phyloP scores from a whole-genome alignment of 2,329 filamentous ascomycete species.

The Botryotinia globosa region DNA sequence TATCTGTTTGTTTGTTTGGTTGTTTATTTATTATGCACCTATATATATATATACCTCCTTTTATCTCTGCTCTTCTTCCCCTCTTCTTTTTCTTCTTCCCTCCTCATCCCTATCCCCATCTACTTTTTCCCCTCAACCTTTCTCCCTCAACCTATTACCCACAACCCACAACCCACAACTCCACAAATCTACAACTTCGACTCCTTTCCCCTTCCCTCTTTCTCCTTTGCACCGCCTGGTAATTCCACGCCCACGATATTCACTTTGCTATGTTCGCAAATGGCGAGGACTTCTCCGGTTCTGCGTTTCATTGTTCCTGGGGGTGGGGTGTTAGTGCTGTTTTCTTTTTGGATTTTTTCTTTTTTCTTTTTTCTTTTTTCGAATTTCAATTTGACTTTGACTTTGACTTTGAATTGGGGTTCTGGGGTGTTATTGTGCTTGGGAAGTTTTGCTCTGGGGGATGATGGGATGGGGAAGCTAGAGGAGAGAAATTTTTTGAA shows the following conservation, averaged over 20 bases:
- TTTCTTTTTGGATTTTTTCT: too few relatives aligned
- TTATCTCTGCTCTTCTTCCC: too few relatives aligned
- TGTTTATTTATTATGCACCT: too few relatives aligned
- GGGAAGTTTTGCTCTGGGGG: not conserved
- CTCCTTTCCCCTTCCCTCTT: not conserved
- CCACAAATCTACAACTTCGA: not conserved
- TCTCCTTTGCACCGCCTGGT: not conserved
- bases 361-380: too few relatives aligned
- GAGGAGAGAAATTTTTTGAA: not conserved
- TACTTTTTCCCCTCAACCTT: too few relatives aligned
- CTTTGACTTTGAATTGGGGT: too few relatives aligned
- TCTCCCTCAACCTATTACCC: too few relatives aligned
- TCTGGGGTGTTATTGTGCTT: not conserved
- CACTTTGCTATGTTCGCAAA: constrained; percentile 8
- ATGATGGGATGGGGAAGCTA: not conserved
- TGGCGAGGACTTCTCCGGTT: not conserved
- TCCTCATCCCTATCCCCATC: too few relatives aligned
- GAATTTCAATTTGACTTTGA: too few relatives aligned
- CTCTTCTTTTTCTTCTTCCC: too few relatives aligned
- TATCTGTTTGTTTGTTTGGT: too few relatives aligned
- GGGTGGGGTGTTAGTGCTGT: not conserved
- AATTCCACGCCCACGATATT: not conserved
- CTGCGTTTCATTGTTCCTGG: constrained; percentile 4
- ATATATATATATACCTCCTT: too few relatives aligned
- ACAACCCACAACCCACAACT: not conserved